Conservation (phyloP, 495 filamentous ascomycete species). For the Hypoxylon cercidicola region DNA sequence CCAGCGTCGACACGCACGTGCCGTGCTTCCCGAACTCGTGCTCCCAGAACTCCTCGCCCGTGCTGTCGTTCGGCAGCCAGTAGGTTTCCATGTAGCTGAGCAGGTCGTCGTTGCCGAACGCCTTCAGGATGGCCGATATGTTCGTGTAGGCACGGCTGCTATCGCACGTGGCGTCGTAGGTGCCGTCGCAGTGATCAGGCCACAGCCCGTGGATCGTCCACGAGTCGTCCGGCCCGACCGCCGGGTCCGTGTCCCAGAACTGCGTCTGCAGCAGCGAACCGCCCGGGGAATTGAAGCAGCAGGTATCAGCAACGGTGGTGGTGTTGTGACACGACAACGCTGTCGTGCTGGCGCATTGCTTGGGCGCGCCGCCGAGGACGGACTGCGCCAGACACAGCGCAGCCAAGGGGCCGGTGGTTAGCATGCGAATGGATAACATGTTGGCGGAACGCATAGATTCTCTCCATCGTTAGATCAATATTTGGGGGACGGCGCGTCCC, state of each 20-base stretch:
- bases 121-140: conserved; percentile 60
- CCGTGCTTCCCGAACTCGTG: conserved; percentile 89
- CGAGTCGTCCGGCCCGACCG: conserved; percentile 73
- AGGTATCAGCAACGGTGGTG: conserved; percentile 60
- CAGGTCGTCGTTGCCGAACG: conserved; percentile 47
- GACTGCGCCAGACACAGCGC: conserved; percentile 21
- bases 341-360: conserved; percentile 19
- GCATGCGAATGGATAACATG: conserved; percentile 25
- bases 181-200: conserved; percentile 83
- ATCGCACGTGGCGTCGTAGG: conserved; percentile 76
- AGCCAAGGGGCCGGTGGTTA: conserved; percentile 20
- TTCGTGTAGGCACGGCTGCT: conserved; percentile 69
- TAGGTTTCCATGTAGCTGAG: conserved; percentile 76
- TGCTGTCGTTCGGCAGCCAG: conserved; percentile 68
- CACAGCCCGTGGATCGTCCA: conserved; percentile 91
- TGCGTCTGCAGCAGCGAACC: conserved; percentile 81
- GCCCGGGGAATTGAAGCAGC: conserved; percentile 83
- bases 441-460: conserved; percentile 7
- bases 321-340: conserved; percentile 51
- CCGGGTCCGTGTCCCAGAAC: conserved; percentile 82
- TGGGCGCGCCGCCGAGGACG: conserved; percentile 22
- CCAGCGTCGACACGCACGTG: conserved; percentile 72
- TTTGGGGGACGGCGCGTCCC: background rate
- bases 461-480: conserved; percentile 1
- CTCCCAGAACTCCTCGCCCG: conserved; percentile 75